Conservation (phyloP, 1,284 basidiomycete species). For the Tausonia pullulans region DNA sequence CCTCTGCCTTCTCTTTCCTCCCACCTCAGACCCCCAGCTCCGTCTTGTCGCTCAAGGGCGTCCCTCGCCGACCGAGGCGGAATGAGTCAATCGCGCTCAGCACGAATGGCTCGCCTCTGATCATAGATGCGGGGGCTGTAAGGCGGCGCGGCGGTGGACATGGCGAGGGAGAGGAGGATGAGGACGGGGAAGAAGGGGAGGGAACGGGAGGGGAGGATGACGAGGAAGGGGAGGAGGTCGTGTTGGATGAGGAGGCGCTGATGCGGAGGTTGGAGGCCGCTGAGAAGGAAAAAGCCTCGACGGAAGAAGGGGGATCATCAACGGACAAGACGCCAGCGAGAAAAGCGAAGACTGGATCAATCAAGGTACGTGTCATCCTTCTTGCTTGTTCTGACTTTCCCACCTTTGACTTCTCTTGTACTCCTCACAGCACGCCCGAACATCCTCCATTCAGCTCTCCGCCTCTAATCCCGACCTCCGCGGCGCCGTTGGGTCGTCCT, state of each 20-base stretch:
- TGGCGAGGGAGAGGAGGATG: neutral
- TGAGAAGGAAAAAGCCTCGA: neutral
- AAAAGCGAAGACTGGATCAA: too few relatives aligned
- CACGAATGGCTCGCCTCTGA: conserved; percentile 6
- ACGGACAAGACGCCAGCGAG: neutral
- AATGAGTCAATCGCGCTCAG: conserved; percentile 9
- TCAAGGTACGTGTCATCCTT: neutral
- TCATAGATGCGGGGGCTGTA: neutral
- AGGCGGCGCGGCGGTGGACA: neutral
- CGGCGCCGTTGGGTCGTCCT: neutral
- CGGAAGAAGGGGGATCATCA: neutral
- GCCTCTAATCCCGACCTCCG: neutral
- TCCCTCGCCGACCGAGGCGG: neutral
- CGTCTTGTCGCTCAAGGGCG: neutral
- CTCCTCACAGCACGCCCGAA: neutral
- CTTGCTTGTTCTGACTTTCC: neutral
- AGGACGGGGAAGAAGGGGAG: neutral
- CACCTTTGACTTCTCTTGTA: neutral
- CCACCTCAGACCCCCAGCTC: neutral
- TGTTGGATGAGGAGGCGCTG: conserved; percentile 6
- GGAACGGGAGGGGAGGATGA: neutral
- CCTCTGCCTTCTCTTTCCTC: neutral
- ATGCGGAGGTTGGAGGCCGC: neutral
- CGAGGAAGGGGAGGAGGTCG: neutral
- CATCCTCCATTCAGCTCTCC: neutral